Evolutionary conservation across 2,329 filamentous ascomycete genomes (phyloP).

Genomic region (Hypoxylon sp.): DNA sequence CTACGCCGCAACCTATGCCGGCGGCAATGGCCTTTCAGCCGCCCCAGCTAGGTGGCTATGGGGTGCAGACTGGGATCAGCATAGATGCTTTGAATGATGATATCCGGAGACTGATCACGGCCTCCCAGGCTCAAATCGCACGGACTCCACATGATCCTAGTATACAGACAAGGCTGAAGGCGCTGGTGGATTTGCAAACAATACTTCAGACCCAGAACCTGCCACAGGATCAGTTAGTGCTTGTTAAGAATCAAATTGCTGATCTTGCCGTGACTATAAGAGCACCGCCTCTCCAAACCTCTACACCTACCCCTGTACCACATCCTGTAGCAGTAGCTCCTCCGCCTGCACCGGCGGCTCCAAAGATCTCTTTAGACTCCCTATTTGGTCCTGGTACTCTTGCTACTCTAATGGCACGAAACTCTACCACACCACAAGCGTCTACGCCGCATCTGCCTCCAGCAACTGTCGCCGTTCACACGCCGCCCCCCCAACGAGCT

Average conservation of each 20-base stretch:
- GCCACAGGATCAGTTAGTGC: slow-evolving; percentile 83
- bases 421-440: slow-evolving; percentile 65
- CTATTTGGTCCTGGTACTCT: slow-evolving; percentile 73
- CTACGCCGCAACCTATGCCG: slow-evolving; percentile 58
- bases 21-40: slow-evolving; percentile 60
- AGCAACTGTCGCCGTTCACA: slow-evolving; percentile 61
- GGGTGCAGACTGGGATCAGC: slow-evolving; percentile 67
- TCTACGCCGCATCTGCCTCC: slow-evolving; percentile 62
- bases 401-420: slow-evolving; percentile 70
- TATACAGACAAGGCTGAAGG: slow-evolving; percentile 84
- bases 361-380: slow-evolving; percentile 68
- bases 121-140: slow-evolving; percentile 80
- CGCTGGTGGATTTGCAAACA: slow-evolving; percentile 86
- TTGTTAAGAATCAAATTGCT: slow-evolving; percentile 88
- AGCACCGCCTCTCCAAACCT: slow-evolving; percentile 61
- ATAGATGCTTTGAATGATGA: slow-evolving; percentile 85
- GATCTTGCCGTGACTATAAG: slow-evolving; percentile 78
- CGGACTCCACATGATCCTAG: slow-evolving; percentile 81
- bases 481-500: slow-evolving; percentile 63
- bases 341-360: slow-evolving; percentile 52
- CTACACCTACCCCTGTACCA: slow-evolving; percentile 56
- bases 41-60: slow-evolving; percentile 59
- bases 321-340: slow-evolving; percentile 58
- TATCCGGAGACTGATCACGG: slow-evolving; percentile 82
- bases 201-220: slow-evolving; percentile 84